Evolutionary conservation across 2,329 filamentous ascomycete genomes (phyloP).

Genomic region (Ceratocystiopsis brevicomis): DNA sequence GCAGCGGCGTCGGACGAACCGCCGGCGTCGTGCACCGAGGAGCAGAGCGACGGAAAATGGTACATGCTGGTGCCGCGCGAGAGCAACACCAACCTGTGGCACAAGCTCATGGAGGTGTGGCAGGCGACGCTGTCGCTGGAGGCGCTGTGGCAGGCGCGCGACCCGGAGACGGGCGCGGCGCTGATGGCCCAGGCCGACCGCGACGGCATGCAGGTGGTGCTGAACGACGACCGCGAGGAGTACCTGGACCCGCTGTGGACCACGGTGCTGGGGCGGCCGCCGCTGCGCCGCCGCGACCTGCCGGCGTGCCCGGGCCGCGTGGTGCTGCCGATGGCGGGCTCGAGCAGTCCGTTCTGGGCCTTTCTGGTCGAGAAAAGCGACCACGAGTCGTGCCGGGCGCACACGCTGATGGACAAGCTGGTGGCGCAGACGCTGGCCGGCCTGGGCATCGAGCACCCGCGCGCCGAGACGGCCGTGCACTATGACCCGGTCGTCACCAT

Average conservation of each 20-base stretch:
- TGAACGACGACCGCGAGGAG: slow-evolving; percentile 18
- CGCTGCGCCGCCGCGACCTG: not conserved
- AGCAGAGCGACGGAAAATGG: too few relatives aligned
- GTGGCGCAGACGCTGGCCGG: too few relatives aligned
- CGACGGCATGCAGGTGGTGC: slow-evolving; percentile 11
- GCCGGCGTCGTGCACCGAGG: too few relatives aligned
- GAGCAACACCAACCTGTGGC: slow-evolving; percentile 7
- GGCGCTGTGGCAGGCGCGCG: slow-evolving; percentile 6
- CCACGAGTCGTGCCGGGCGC: too few relatives aligned
- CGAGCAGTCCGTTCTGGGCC: slow-evolving; percentile 22
- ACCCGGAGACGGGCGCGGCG: not conserved
- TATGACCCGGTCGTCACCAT: slow-evolving; percentile 14
- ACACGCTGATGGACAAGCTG: too few relatives aligned
- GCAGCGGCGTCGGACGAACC: too few relatives aligned
- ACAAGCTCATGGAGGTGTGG: slow-evolving; percentile 10
- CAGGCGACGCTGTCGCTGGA: slow-evolving; percentile 7
- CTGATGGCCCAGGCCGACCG: not conserved
- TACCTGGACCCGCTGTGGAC: slow-evolving; percentile 19
- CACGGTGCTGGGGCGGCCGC: slow-evolving; percentile 2
- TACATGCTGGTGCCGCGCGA: slow-evolving; percentile 9
- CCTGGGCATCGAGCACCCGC: too few relatives aligned
- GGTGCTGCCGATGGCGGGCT: slow-evolving; percentile 22
- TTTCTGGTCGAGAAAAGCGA: slow-evolving; percentile 13
- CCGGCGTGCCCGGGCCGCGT: slow-evolving; percentile 11
- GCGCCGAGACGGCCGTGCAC: too few relatives aligned